Base-by-base conservation (phyloP, 148 eudicot species). In the Rhododendron molle region DNA sequence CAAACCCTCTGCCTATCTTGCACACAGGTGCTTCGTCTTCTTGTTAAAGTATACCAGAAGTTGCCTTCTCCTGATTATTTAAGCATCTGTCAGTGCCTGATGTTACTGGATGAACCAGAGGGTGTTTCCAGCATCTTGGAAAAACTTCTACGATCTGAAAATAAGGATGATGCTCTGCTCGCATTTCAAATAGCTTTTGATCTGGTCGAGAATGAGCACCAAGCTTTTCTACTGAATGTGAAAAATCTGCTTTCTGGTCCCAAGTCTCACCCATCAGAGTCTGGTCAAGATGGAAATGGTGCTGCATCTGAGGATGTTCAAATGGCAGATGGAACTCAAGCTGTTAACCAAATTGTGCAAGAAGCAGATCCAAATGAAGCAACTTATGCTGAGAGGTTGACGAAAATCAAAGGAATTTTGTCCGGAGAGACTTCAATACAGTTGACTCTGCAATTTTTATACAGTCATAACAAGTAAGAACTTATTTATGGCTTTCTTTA, bases 201-300 rank as follows among this genome's bases (percentile, higher is more conserved):
- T 88, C 98, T 97, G 74, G 97, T 93, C n/a, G 99, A 94, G 88
- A 97, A 97, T 90, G 99, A 97, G 93, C 98, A 91, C 86, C 99
- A 95, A 88, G 98, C 99, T 67, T 97, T 97, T 89, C 92, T 97
- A 38, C 88, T 95, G 90, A 93, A 90, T 78, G 95, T 97, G 73
- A 94, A 93, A 85, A 92, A 94, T 87, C 92, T 82, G 81, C 94
- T 95, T 81, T 87, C 98, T 7, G 88, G 85, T 74, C 91, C 94
- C 83, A 92, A 90, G 87, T 44, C 91, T 82, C 89, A 26, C 23
- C 81, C 86, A 78, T 83, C 93, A 36, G 95, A 93, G 85, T 71
- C 93, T 56, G 71, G 87, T 83, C 91, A 86, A 87, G 87, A 69
- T 87, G 97, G 85, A 86, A 84, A 83, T 89, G 89, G 89, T 67